Evolutionary conservation across 2,329 filamentous ascomycete species (phyloP).

Genomic region (Colletotrichum scovillei): DNA sequence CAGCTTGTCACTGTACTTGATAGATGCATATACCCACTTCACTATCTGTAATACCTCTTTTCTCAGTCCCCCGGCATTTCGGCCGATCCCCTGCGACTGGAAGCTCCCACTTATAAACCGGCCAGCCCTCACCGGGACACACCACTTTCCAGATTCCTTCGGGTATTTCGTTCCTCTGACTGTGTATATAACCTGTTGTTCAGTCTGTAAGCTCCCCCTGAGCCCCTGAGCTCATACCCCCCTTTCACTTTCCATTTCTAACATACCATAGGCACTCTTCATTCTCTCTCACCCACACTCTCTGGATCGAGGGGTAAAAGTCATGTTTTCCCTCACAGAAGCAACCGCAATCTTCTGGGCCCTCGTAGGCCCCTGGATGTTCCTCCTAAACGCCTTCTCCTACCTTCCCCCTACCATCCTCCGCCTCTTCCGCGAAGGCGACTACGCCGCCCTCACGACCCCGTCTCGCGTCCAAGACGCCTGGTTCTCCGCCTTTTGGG

Average conservation of each 20-base stretch:
- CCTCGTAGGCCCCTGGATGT: constrained; percentile 62
- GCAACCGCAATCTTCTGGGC: constrained; percentile 39
- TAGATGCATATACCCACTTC: constrained; percentile 12
- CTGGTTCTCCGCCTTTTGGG: constrained; percentile 75
- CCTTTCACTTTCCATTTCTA: neutral
- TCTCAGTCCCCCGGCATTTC: neutral
- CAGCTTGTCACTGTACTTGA: neutral
- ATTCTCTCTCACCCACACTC: neutral
- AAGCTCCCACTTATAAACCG: constrained; percentile 19
- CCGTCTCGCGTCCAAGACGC: constrained; percentile 53
- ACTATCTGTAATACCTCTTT: neutral
- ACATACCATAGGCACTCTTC: neutral
- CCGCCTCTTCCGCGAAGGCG: constrained; percentile 49
- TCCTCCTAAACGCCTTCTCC: constrained; percentile 60
- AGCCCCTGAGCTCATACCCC: neutral
- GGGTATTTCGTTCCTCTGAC: neutral
- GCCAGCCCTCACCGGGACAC: neutral
- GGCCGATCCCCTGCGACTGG: too few species aligned
- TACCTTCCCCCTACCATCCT: constrained; percentile 64
- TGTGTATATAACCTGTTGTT: neutral
- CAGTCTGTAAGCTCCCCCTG: too few species aligned
- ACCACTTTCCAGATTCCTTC: neutral
- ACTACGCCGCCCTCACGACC: constrained; percentile 53
- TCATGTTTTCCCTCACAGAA: constrained; percentile 41
- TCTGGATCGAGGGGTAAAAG: neutral